These are phyloP conservation scores for Yamadazyma conglobata DNA, from an alignment of 1,139 yeast species.

Conservation along the genomic window DNA sequence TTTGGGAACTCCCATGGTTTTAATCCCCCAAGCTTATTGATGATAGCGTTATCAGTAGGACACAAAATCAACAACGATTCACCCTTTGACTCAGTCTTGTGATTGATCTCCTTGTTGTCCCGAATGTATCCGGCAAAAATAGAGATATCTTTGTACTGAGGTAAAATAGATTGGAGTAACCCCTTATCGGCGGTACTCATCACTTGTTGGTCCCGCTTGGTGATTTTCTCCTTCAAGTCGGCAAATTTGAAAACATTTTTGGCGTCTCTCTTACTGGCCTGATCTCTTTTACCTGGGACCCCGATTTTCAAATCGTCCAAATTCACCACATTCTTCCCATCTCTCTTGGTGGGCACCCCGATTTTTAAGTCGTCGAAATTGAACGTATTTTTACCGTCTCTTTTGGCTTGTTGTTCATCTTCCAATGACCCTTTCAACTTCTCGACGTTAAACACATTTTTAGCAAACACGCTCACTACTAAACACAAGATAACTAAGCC, in stretches of 20 bases:
- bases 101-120: constrained; percentile 43
- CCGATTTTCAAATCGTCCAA: constrained; percentile 7
- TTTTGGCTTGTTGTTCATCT: constrained; percentile 13
- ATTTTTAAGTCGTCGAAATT: constrained; percentile 11
- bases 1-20: constrained; percentile 75
- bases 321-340: constrained; percentile 20
- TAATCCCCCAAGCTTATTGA: constrained; percentile 23
- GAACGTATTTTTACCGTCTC: constrained; percentile 22
- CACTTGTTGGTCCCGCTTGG: constrained; percentile 14
- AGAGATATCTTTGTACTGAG: constrained; percentile 44
- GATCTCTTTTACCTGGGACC: constrained; percentile 16
- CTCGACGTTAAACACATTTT: constrained; percentile 20
- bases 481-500: constrained; percentile 7
- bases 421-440: constrained; percentile 11
- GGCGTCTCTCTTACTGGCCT: constrained; percentile 21
- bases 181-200: constrained; percentile 8
- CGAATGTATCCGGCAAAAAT: constrained; percentile 56
- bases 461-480: constrained; percentile 12
- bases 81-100: constrained; percentile 35
- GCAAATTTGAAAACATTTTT: constrained; percentile 19
- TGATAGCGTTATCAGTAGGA: constrained; percentile 56
- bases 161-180: constrained; percentile 24
- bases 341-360: constrained; percentile 15
- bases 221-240: constrained; percentile 4
- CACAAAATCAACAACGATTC: constrained; percentile 51